These are phyloP conservation scores for Scheffersomyces segobiensis DNA, from an alignment of 1,139 yeast genomes.

Conservation along the genomic window DNA sequence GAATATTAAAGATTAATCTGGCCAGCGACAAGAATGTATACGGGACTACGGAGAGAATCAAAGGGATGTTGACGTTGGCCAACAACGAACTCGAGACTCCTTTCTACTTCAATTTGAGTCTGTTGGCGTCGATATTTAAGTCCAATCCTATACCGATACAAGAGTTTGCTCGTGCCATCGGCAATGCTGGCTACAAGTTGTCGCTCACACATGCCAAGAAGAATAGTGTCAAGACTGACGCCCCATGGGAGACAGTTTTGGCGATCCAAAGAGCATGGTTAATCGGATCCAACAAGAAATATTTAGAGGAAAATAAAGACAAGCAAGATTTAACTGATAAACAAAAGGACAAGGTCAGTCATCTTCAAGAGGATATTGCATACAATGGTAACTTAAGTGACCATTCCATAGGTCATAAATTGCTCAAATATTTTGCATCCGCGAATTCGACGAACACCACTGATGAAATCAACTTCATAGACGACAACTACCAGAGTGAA, in stretches of 20 bases:
- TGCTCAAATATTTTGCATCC: constrained; percentile 42
- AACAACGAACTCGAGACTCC: constrained; percentile 64
- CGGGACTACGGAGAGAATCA: constrained; percentile 79
- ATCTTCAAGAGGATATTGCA: constrained; percentile 26
- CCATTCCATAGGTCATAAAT: constrained; percentile 60
- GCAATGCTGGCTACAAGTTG: constrained; percentile 77
- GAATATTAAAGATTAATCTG: constrained; percentile 56
- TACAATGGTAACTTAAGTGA: constrained; percentile 38
- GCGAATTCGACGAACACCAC: constrained; percentile 12
- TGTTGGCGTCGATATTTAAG: constrained; percentile 71
- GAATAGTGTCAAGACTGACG: constrained; percentile 85
- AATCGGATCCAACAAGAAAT: constrained; percentile 37
- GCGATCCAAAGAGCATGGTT: constrained; percentile 71
- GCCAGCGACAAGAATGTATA: constrained; percentile 54
- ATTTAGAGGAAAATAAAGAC: constrained; percentile 18
- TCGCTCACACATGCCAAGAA: constrained; percentile 89
- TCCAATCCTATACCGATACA: constrained; percentile 83
- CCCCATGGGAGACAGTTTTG: constrained; percentile 81
- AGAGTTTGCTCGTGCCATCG: constrained; percentile 73
- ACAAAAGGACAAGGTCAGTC: constrained; percentile 23
- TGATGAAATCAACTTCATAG: constrained; percentile 30
- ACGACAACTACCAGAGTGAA: constrained; percentile 54
- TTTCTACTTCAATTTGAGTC: constrained; percentile 81
- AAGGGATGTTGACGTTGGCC: constrained; percentile 91
- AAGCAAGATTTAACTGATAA: constrained; percentile 30